phyloP scores from a whole-genome alignment of 768 basidiomycete species.

The Grammothele lineata region DNA sequence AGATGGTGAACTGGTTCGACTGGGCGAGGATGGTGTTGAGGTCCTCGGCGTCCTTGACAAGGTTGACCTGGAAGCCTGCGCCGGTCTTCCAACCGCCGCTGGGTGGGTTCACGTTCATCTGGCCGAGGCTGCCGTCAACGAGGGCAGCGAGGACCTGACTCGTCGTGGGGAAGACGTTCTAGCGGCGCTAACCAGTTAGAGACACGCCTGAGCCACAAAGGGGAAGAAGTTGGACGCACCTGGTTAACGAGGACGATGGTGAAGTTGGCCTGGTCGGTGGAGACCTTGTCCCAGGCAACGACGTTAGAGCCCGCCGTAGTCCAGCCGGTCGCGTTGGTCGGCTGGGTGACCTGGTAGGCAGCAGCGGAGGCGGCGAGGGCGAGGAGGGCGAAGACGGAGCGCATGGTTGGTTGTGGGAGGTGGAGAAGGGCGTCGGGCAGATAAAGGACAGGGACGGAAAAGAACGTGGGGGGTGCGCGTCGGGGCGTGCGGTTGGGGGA shows the following conservation, averaged over 20 bases:
- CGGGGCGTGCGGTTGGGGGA: not conserved
- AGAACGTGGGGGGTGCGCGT: slow-evolving; percentile 11
- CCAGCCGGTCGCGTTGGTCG: slow-evolving; percentile 49
- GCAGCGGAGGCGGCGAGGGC: slow-evolving; percentile 49
- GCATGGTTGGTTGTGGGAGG: slow-evolving; percentile 34
- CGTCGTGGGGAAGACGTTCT: slow-evolving; percentile 34
- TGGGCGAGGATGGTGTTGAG: slow-evolving; percentile 63
- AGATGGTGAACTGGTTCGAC: slow-evolving; percentile 58
- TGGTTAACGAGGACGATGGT: slow-evolving; percentile 63
- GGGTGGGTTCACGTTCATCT: slow-evolving; percentile 45
- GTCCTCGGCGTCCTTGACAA: slow-evolving; percentile 47
- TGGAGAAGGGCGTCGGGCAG: not conserved
- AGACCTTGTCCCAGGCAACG: slow-evolving; percentile 60
- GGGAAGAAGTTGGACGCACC: slow-evolving; percentile 32
- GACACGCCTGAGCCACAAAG: not conserved
- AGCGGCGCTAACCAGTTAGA: too few species aligned
- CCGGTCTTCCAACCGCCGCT: slow-evolving; percentile 66
- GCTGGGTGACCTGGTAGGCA: slow-evolving; percentile 61
- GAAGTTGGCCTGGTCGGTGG: slow-evolving; percentile 66
- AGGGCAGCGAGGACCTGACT: slow-evolving; percentile 50
- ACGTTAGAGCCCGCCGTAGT: slow-evolving; percentile 46
- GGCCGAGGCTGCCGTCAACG: slow-evolving; percentile 45
- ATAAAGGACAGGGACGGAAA: slow-evolving; percentile 7
- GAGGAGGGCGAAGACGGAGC: slow-evolving; percentile 36
- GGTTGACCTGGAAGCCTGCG: slow-evolving; percentile 63